These are phyloP conservation scores for Clitocybe nebularis DNA, from an alignment of 1,284 basidiomycete species.

Conservation along the genomic window DNA sequence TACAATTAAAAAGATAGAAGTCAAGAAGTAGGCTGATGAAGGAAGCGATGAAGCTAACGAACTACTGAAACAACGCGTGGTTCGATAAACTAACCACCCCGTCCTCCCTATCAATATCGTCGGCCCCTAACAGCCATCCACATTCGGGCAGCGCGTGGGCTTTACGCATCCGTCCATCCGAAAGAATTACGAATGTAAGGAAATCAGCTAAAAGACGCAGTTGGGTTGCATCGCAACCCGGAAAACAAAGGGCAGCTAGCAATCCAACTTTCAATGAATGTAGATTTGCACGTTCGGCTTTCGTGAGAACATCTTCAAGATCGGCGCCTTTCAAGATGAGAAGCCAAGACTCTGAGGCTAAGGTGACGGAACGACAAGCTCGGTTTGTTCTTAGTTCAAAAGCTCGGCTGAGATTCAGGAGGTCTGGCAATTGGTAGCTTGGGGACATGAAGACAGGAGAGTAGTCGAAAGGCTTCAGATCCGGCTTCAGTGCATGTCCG, in stretches of 20 bases:
- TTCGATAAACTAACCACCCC: conserved; percentile 13
- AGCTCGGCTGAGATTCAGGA: conserved; percentile 37
- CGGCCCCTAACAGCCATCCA: conserved; percentile 15
- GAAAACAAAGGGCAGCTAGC: conserved; percentile 53
- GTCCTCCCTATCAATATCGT: conserved; percentile 5
- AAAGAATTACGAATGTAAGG: conserved; percentile 38
- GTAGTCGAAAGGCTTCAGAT: background rate
- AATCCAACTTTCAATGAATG: conserved; percentile 44
- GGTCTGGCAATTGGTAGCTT: conserved; percentile 60
- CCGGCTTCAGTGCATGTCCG: background rate
- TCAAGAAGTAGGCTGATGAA: background rate
- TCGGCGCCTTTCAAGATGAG: conserved; percentile 15
- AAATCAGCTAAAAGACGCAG: conserved; percentile 49
- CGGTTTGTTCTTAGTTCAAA: conserved; percentile 52
- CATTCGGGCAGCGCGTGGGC: conserved; percentile 7
- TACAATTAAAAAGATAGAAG: conserved; percentile 9
- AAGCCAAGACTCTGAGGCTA: conserved; percentile 46
- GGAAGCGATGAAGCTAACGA: conserved; percentile 7
- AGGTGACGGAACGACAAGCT: conserved; percentile 42
- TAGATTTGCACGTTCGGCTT: conserved; percentile 28
- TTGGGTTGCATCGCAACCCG: conserved; percentile 52
- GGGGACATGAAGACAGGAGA: conserved; percentile 18
- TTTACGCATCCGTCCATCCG: conserved; percentile 23
- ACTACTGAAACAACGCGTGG: conserved; percentile 20
- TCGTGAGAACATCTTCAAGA: conserved; percentile 16